Evolutionary conservation across 2,329 filamentous ascomycete genomes (phyloP).

Genomic region (Pseudogymnoascus sp.): DNA sequence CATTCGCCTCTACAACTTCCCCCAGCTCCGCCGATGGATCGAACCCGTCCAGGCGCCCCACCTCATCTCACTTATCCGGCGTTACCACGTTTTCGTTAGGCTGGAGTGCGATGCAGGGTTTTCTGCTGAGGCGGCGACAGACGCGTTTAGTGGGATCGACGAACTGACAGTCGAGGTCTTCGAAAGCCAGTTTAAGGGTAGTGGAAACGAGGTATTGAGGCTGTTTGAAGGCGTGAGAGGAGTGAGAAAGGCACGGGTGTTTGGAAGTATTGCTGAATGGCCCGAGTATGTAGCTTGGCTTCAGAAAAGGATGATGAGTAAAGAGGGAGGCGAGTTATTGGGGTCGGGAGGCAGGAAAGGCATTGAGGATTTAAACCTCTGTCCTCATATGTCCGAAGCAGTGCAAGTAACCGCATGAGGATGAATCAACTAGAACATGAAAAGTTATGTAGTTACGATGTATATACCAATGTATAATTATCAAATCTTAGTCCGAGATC

Average conservation of each 20-base stretch:
- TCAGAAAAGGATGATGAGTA: conserved; percentile 22
- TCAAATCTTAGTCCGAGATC: background rate
- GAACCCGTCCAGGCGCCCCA: conserved; percentile 31
- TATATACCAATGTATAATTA: conserved; percentile 7
- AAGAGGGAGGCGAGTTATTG: conserved; percentile 10
- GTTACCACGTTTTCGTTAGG: conserved; percentile 41
- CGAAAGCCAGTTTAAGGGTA: conserved; percentile 39
- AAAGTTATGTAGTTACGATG: conserved; percentile 2
- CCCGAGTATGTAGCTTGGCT: conserved; percentile 28
- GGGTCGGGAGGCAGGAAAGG: background rate
- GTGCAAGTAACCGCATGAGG: background rate
- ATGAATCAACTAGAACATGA: background rate
- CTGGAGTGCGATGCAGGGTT: conserved; percentile 46
- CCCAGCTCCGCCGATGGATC: conserved; percentile 35
- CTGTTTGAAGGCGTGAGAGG: conserved; percentile 42
- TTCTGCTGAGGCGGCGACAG: conserved; percentile 32
- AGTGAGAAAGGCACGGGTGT: conserved; percentile 37
- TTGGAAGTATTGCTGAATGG: conserved; percentile 26
- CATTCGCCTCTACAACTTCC: conserved; percentile 39
- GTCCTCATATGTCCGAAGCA: background rate
- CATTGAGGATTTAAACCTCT: background rate
- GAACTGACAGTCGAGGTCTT: conserved; percentile 45
- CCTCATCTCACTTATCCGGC: conserved; percentile 33
- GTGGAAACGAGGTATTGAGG: conserved; percentile 37
- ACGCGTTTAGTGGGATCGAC: conserved; percentile 41